Evolutionary conservation across 345 rosid genomes (phyloP).

Genomic region (Punica granatum): DNA sequence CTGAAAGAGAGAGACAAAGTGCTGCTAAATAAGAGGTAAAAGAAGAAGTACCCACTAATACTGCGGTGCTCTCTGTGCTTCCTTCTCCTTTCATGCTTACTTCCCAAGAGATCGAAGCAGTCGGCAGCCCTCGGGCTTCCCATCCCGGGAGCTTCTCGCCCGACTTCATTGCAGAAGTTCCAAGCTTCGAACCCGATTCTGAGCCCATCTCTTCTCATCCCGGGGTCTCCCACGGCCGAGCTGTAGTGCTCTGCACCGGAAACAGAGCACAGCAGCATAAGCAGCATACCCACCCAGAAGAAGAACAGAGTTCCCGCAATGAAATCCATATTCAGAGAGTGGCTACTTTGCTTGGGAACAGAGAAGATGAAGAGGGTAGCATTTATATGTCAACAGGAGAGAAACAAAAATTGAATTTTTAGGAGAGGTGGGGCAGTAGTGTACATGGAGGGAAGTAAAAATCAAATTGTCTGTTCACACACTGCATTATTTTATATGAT

Average conservation of each 20-base stretch:
- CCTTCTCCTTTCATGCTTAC: conserved; percentile 15
- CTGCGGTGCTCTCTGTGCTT: background rate
- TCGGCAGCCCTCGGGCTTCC: conserved; percentile 89
- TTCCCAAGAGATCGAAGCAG: conserved; percentile 54
- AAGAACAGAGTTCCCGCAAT: background rate
- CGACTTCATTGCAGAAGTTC: conserved; percentile 93
- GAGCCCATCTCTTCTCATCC: conserved; percentile 68
- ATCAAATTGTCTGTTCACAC: background rate
- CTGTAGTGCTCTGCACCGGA: background rate
- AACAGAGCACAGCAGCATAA: conserved; percentile 9
- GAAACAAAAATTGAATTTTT: background rate
- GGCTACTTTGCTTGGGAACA: background rate
- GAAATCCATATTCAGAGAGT: background rate
- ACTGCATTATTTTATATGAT: background rate
- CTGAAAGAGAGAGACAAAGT: too few relatives aligned
- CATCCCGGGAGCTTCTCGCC: conserved; percentile 58
- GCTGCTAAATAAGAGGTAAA: background rate
- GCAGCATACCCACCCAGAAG: conserved; percentile 21
- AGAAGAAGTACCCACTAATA: conserved; percentile 8
- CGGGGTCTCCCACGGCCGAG: conserved; percentile 78
- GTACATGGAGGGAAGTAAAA: background rate
- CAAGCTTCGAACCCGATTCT: conserved; percentile 80
- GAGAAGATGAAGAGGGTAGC: background rate
- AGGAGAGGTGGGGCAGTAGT: background rate
- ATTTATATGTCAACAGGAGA: background rate